A percentile compares a stretch with the other conserved stretches of the same genome.
Conservation (phyloP, 371 early-diverging fungal species). For the Modicella reniformis region DNA sequence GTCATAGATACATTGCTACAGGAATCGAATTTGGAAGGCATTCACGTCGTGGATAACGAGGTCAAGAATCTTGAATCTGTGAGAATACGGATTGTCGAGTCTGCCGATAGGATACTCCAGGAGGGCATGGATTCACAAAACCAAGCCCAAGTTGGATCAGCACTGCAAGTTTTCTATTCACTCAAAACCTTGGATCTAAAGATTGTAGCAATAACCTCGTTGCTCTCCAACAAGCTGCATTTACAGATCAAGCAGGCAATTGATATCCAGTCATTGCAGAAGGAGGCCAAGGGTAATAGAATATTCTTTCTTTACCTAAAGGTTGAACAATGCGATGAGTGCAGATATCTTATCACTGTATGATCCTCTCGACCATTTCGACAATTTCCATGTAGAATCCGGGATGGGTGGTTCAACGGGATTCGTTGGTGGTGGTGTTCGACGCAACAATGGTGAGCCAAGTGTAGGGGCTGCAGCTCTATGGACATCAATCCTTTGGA, state of each 20-base stretch:
- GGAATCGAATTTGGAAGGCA: constrained; percentile 73
- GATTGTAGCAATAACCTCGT: constrained; percentile 55
- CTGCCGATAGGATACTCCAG: constrained; percentile 66
- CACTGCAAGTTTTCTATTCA: constrained; percentile 81
- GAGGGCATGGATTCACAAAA: constrained; percentile 70
- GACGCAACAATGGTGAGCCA: constrained; percentile 65
- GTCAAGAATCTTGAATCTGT: constrained; percentile 59
- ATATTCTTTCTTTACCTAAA: not conserved
- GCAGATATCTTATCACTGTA: not conserved
- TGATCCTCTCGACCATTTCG: not conserved
- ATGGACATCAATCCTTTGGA: constrained; percentile 71
- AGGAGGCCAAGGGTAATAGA: constrained; percentile 67
- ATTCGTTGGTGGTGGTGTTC: constrained; percentile 55
- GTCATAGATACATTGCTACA: constrained; percentile 61
- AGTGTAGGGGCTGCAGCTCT: constrained; percentile 61
- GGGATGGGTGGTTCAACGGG: constrained; percentile 29
- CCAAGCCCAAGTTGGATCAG: constrained; percentile 77
- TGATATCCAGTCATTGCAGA: constrained; percentile 71
- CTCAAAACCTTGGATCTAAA: constrained; percentile 68
- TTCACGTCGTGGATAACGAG: constrained; percentile 71
- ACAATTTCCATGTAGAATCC: constrained; percentile 19
- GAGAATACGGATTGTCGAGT: constrained; percentile 58
- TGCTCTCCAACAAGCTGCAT: constrained; percentile 61
- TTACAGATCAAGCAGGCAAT: constrained; percentile 68
- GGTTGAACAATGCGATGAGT: not conserved